A percentile compares a stretch with the other conserved stretches of the same genome.
These are phyloP conservation scores for Cardamine occulta DNA, from an alignment of 345 rosid genomes.

Conservation along the genomic window DNA sequence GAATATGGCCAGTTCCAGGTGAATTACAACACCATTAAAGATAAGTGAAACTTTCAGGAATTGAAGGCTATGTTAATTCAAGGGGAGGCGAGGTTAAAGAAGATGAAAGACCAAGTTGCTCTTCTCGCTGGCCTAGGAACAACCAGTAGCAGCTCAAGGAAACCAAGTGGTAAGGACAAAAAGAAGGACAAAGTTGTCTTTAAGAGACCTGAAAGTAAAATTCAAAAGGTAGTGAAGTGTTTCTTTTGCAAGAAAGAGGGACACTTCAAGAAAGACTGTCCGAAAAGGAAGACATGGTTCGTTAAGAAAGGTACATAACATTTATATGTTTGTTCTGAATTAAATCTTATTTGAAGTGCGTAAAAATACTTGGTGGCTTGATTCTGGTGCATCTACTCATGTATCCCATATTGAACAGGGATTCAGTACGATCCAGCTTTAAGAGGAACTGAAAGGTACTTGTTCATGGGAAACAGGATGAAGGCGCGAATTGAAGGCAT, in stretches of 20 bases:
- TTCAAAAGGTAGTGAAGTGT: not conserved
- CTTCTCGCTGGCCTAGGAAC: not conserved
- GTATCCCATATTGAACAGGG: not conserved
- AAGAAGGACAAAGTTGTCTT: not conserved
- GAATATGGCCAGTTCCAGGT: not conserved
- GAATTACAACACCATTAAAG: not conserved
- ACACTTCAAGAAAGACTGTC: slow-evolving; percentile 6
- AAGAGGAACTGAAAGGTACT: not conserved
- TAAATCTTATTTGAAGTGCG: slow-evolving; percentile 18
- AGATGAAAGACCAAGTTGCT: not conserved
- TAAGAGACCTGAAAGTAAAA: not conserved
- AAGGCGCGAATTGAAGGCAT: not conserved
- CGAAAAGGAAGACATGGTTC: not conserved
- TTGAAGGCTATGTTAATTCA: not conserved
- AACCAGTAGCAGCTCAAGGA: not conserved
- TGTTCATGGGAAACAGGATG: not conserved
- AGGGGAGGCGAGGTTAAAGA: not conserved
- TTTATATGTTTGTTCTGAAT: slow-evolving; percentile 4
- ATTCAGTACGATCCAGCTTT: not conserved
- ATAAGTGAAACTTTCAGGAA: not conserved
- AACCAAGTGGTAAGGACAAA: not conserved
- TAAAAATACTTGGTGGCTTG: slow-evolving; percentile 19
- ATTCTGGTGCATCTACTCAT: slow-evolving; percentile 15
- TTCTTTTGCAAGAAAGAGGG: slow-evolving; percentile 8
- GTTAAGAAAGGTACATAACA: not conserved